Conservation (phyloP, 2,329 filamentous ascomycete species). For the Fusarium guadeloupense region DNA sequence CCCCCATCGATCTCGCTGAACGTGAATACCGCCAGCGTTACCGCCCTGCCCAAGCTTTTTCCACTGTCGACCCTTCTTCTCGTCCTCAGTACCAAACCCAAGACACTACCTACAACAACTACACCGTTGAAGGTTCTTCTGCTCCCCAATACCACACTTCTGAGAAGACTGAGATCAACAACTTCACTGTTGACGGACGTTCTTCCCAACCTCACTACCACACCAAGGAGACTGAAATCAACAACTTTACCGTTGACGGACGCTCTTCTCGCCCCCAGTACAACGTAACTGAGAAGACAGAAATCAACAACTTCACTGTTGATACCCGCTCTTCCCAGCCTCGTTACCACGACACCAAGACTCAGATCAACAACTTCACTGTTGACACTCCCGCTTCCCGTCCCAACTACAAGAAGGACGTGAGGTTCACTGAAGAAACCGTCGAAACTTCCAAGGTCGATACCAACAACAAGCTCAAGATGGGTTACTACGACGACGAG, state of each 20-base stretch:
- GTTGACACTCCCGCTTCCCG: constrained; percentile 51
- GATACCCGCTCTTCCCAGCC: constrained; percentile 37
- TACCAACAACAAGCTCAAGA: constrained; percentile 61
- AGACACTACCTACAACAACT: constrained; percentile 39
- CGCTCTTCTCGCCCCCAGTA: constrained; percentile 23
- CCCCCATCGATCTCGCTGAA: constrained; percentile 70
- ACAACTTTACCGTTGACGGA: constrained; percentile 31
- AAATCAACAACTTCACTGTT: constrained; percentile 44
- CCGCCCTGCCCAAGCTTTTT: constrained; percentile 57
- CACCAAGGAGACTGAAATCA: constrained; percentile 31
- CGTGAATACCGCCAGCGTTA: constrained; percentile 71
- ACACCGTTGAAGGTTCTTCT: constrained; percentile 38
- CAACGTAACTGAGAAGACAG: constrained; percentile 26
- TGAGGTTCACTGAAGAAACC: constrained; percentile 72
- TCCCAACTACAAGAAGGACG: constrained; percentile 63
- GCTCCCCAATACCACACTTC: constrained; percentile 34
- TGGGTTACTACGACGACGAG: constrained; percentile 73
- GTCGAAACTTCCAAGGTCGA: constrained; percentile 62
- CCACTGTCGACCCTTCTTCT: constrained; percentile 47
- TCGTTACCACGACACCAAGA: constrained; percentile 34
- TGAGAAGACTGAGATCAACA: constrained; percentile 42
- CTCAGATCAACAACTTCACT: constrained; percentile 40
- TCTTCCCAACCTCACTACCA: constrained; percentile 27
- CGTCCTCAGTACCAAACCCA: constrained; percentile 46
- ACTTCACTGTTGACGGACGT: constrained; percentile 44